These are phyloP conservation scores for Kazachstania bromeliacearum DNA, from an alignment of 805 yeast genomes.

Conservation along the genomic window DNA sequence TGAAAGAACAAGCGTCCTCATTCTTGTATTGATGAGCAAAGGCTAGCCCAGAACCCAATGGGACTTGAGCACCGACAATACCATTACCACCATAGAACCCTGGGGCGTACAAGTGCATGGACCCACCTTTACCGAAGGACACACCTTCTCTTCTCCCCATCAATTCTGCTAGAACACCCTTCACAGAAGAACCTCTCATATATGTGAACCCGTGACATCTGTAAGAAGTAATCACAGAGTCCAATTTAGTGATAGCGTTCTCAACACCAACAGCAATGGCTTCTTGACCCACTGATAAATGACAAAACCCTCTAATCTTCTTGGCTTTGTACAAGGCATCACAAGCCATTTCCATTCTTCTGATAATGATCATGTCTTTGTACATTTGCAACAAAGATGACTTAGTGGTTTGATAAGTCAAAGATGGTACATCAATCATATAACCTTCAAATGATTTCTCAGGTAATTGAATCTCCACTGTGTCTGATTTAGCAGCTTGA, in stretches of 20 bases:
- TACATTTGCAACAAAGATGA: slow-evolving; percentile 79
- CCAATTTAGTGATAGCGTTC: slow-evolving; percentile 77
- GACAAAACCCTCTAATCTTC: slow-evolving; percentile 98
- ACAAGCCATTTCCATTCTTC: slow-evolving; percentile 98
- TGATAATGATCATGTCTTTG: slow-evolving; percentile 86
- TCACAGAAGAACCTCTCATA: slow-evolving; percentile 91
- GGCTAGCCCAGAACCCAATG: slow-evolving; percentile 96
- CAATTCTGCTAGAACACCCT: slow-evolving; percentile 85
- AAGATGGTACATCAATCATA: slow-evolving; percentile 62
- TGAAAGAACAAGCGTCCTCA: slow-evolving; percentile 71
- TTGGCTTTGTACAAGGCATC: slow-evolving; percentile 97
- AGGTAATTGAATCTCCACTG: slow-evolving; percentile 53
- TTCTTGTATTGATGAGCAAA: slow-evolving; percentile 93
- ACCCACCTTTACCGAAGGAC: slow-evolving; percentile 97
- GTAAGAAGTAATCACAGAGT: slow-evolving; percentile 90
- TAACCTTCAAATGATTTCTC: slow-evolving; percentile 80
- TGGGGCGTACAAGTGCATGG: slow-evolving; percentile 96
- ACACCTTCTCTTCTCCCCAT: slow-evolving; percentile 96
- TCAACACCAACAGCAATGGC: slow-evolving; percentile 98
- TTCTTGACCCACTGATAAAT: slow-evolving; percentile 96
- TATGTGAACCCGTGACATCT: slow-evolving; percentile 98
- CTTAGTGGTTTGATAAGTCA: slow-evolving; percentile 72
- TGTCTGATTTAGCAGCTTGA: slow-evolving; percentile 10
- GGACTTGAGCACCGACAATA: slow-evolving; percentile 98
- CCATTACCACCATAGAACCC: slow-evolving; percentile 99